phyloP scores from a whole-genome alignment of 2,329 filamentous ascomycete species.

The Stachybotrys chartarum region DNA sequence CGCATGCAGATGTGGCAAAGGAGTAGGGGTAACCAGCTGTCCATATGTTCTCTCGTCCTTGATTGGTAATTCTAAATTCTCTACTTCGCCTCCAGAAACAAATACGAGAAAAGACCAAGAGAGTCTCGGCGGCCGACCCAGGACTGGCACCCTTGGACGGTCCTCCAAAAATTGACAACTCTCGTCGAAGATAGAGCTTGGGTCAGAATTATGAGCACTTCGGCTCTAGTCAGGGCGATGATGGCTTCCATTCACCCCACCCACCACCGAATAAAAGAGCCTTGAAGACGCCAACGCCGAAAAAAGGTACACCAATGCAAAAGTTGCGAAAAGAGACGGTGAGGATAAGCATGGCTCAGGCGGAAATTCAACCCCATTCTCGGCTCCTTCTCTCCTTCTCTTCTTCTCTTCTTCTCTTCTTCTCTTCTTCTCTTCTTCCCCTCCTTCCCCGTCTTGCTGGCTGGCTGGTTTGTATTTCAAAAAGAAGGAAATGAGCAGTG shows the following conservation, averaged over 20 bases:
- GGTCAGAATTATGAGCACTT: too few relatives aligned
- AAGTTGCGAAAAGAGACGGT: constrained; percentile 9
- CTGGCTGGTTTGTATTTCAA: neutral
- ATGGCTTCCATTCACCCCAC: neutral
- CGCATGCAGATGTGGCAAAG: neutral
- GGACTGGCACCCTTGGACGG: too few relatives aligned
- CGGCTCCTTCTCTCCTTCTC: neutral
- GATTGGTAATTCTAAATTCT: too few relatives aligned
- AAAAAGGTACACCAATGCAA: constrained; percentile 15
- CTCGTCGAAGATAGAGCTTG: too few relatives aligned
- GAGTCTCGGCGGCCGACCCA: too few relatives aligned
- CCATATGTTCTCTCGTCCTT: neutral
- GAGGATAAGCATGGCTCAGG: constrained; percentile 8
- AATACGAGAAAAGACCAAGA: too few relatives aligned
- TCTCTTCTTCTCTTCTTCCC: neutral
- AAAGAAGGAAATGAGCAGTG: neutral
- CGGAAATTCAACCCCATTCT: constrained; percentile 5
- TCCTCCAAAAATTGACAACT: too few relatives aligned
- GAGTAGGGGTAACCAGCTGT: neutral
- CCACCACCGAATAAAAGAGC: neutral
- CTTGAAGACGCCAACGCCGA: constrained; percentile 25
- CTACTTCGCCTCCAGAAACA: too few relatives aligned
- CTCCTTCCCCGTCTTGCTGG: too few relatives aligned
- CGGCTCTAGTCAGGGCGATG: neutral
- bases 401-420: neutral